Percentiles rank a stretch among this genome's conserved stretches.
phyloP scores from a whole-genome alignment of 495 filamentous ascomycete genomes.

The Penicillium coffeae region DNA sequence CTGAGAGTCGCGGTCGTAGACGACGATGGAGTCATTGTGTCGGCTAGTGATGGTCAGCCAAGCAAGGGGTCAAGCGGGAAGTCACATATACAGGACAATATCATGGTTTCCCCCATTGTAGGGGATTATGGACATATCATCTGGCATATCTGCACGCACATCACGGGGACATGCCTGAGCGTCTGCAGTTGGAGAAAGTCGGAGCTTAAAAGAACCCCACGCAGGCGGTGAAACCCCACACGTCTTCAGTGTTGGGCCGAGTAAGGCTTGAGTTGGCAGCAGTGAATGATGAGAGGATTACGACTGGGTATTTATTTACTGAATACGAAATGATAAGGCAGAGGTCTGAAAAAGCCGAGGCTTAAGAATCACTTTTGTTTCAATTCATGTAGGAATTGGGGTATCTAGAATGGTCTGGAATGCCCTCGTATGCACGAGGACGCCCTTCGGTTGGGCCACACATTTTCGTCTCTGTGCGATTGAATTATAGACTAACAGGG shows the following conservation, averaged over 20 bases:
- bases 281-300: too few relatives aligned
- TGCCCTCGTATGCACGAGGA: not conserved
- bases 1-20: constrained; percentile 80
- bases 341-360: not conserved
- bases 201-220: not conserved
- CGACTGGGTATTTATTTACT: too few relatives aligned
- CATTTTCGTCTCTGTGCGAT: not conserved
- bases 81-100: constrained; percentile 45
- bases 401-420: constrained; percentile 10
- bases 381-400: constrained; percentile 10
- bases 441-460: not conserved
- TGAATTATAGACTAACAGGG: not conserved
- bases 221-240: constrained; percentile 12
- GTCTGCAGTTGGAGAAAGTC: constrained; percentile 8
- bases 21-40: constrained; percentile 85
- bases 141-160: constrained; percentile 25
- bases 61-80: not conserved
- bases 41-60: constrained; percentile 53
- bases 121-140: constrained; percentile 47
- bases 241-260: too few relatives aligned
- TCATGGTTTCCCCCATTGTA: constrained; percentile 45
- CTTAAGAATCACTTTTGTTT: constrained; percentile 6
- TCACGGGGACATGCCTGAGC: constrained; percentile 1
- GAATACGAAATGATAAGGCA: not conserved
- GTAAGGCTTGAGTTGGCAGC: too few relatives aligned